Evolutionary conservation across 495 filamentous ascomycete genomes (phyloP).

Genomic region (Zalerion maritima): DNA sequence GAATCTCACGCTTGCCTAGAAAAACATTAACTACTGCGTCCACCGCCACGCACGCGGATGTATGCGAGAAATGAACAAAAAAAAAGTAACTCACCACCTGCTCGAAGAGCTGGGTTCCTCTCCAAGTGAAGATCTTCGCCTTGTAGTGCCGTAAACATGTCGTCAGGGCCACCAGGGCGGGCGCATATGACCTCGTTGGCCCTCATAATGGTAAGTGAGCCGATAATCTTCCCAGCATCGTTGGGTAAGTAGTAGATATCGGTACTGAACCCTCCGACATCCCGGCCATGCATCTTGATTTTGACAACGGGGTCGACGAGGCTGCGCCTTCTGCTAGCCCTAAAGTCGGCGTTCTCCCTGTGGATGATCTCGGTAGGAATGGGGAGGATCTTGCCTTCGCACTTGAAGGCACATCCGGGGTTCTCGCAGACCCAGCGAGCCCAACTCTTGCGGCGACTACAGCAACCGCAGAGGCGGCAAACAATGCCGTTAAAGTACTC

Average conservation of each 20-base stretch:
- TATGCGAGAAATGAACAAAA: no score
- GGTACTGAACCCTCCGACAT: constrained; percentile 12
- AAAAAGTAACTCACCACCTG: constrained; percentile 15
- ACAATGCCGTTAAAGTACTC: constrained; percentile 43
- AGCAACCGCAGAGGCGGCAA: constrained; percentile 54
- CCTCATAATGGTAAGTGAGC: constrained; percentile 48
- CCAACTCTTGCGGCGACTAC: constrained; percentile 49
- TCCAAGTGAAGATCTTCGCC: constrained; percentile 39
- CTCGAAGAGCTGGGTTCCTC: constrained; percentile 31
- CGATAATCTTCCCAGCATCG: constrained; percentile 17
- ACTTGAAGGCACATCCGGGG: constrained; percentile 31
- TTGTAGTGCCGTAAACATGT: constrained; percentile 51
- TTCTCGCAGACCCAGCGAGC: constrained; percentile 47
- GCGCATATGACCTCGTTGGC: constrained; percentile 36
- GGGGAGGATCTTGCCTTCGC: constrained; percentile 23
- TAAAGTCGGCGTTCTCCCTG: no score
- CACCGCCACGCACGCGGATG: no score
- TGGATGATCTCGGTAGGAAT: constrained; percentile 10
- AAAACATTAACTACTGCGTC: constrained; percentile 1
- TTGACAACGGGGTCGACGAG: no score
- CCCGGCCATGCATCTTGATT: background rate
- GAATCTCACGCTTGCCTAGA: constrained; percentile 26
- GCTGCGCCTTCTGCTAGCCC: background rate
- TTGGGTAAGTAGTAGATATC: constrained; percentile 23
- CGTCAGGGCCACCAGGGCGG: constrained; percentile 40